These are phyloP conservation scores for Starmerella ratchasimensis DNA, from an alignment of 805 yeast species.

Conservation along the genomic window DNA sequence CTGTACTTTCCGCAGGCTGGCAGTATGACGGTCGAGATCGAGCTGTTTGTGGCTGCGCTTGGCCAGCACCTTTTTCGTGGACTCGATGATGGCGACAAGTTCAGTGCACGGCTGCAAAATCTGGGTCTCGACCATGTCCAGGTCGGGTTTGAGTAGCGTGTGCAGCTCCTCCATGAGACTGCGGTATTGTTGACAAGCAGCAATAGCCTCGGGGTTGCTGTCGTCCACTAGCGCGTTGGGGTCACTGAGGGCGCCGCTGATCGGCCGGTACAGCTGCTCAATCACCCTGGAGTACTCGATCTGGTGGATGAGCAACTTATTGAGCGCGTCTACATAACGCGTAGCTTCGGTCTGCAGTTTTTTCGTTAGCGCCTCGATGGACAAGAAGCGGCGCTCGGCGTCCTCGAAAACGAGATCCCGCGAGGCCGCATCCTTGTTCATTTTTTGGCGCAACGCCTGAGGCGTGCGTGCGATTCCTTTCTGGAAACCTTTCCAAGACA, in stretches of 20 bases:
- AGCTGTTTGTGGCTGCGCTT: conserved; percentile 92
- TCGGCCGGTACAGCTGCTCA: conserved; percentile 92
- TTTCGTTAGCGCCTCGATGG: conserved; percentile 78
- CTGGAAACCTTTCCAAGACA: conserved; percentile 25
- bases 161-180: conserved; percentile 78
- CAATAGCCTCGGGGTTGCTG: conserved; percentile 92
- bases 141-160: conserved; percentile 76
- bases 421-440: conserved; percentile 58
- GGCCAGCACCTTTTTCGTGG: conserved; percentile 83
- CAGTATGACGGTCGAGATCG: conserved; percentile 77
- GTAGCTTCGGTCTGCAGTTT: conserved; percentile 80
- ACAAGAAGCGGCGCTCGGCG: conserved; percentile 93
- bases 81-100: conserved; percentile 61
- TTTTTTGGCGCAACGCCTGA: conserved; percentile 75
- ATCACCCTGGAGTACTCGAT: conserved; percentile 90
- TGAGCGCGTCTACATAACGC: conserved; percentile 80
- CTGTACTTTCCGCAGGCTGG: conserved; percentile 56
- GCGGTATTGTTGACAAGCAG: conserved; percentile 84
- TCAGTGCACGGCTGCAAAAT: conserved; percentile 88
- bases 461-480: conserved; percentile 46
- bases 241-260: conserved; percentile 81
- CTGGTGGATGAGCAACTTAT: conserved; percentile 86
- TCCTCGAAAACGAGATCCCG: conserved; percentile 81
- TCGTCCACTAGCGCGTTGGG: conserved; percentile 77
- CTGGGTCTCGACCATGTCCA: conserved; percentile 80